Percentiles rank a stretch among this genome's conserved stretches.
phyloP scores from a whole-genome alignment of 2,329 filamentous ascomycete genomes.

The Aspergillus ustus region DNA sequence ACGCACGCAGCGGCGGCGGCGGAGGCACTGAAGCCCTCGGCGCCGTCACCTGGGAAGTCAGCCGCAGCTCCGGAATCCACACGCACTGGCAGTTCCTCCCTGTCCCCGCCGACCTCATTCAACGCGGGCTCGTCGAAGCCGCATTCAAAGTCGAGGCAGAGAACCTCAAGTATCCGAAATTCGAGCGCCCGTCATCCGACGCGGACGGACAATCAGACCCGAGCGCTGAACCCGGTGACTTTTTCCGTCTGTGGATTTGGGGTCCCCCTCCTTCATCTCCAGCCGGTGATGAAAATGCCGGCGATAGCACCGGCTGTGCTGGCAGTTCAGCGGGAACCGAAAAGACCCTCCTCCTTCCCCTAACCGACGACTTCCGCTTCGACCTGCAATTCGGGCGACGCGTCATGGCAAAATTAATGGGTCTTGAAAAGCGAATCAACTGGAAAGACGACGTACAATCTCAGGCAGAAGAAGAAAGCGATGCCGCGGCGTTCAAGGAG shows the following conservation, averaged over 20 bases:
- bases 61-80: constrained; percentile 78
- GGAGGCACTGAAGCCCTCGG: constrained; percentile 62
- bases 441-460: constrained; percentile 87
- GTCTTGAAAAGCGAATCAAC: constrained; percentile 74
- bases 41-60: constrained; percentile 91
- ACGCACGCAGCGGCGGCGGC: constrained; percentile 44
- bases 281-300: constrained; percentile 8
- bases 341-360: constrained; percentile 73
- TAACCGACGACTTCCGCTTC: constrained; percentile 75
- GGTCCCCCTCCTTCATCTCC: constrained; percentile 26
- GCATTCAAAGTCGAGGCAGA: constrained; percentile 89
- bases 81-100: constrained; percentile 94
- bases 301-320: constrained; percentile 12
- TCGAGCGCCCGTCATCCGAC: constrained; percentile 45
- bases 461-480: constrained; percentile 75
- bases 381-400: constrained; percentile 88
- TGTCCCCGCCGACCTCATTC: constrained; percentile 69
- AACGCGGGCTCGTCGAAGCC: constrained; percentile 77
- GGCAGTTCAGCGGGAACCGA: constrained; percentile 42
- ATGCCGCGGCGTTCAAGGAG: constrained; percentile 77
- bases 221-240: constrained; percentile 59
- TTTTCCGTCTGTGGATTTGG: constrained; percentile 85
- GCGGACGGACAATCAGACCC: constrained; percentile 32
- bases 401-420: constrained; percentile 85
- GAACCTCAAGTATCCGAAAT: constrained; percentile 66